A percentile compares a stretch with the other conserved stretches of the same genome.
Evolutionary conservation across 2,329 filamentous ascomycete genomes (phyloP).

Genomic region (Ampelomyces quisqualis): DNA sequence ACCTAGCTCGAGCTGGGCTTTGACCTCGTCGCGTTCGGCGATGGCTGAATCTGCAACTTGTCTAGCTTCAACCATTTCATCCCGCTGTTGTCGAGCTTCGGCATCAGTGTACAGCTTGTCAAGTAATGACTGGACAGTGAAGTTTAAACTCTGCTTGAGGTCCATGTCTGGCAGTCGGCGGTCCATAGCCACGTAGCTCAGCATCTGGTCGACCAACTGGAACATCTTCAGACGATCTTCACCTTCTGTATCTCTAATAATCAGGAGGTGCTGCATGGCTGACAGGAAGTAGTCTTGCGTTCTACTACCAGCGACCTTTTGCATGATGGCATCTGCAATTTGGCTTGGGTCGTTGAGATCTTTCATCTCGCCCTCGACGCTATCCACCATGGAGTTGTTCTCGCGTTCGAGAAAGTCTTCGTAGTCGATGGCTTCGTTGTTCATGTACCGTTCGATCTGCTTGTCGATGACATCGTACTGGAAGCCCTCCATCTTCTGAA

Average conservation of each 20-base stretch:
- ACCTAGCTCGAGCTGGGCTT: slow-evolving; percentile 80
- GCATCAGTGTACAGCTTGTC: slow-evolving; percentile 97
- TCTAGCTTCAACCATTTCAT: slow-evolving; percentile 85
- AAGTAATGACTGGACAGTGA: slow-evolving; percentile 91
- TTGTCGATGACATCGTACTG: slow-evolving; percentile 99
- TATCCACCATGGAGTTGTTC: slow-evolving; percentile 86
- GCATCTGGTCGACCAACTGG: slow-evolving; percentile 97
- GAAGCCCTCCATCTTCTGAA: slow-evolving; percentile 97
- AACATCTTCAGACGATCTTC: slow-evolving; percentile 95
- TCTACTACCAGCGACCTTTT: slow-evolving; percentile 77
- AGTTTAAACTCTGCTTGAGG: slow-evolving; percentile 94
- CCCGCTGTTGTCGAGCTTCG: slow-evolving; percentile 85
- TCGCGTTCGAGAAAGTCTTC: slow-evolving; percentile 94
- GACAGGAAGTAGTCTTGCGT: slow-evolving; percentile 96
- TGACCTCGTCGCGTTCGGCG: slow-evolving; percentile 95
- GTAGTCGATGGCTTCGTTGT: slow-evolving; percentile 96
- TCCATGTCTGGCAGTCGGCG: slow-evolving; percentile 93
- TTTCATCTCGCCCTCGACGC: slow-evolving; percentile 79
- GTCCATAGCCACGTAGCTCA: slow-evolving; percentile 99
- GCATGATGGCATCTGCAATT: slow-evolving; percentile 90
- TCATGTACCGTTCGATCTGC: slow-evolving; percentile 89
- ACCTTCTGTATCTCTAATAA: slow-evolving; percentile 87
- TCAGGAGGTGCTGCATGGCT: slow-evolving; percentile 88
- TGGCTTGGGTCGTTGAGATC: slow-evolving; percentile 91
- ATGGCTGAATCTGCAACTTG: slow-evolving; percentile 95